Evolutionary conservation across 495 filamentous ascomycete genomes (phyloP).

Genomic region (Aspergillus campestris): DNA sequence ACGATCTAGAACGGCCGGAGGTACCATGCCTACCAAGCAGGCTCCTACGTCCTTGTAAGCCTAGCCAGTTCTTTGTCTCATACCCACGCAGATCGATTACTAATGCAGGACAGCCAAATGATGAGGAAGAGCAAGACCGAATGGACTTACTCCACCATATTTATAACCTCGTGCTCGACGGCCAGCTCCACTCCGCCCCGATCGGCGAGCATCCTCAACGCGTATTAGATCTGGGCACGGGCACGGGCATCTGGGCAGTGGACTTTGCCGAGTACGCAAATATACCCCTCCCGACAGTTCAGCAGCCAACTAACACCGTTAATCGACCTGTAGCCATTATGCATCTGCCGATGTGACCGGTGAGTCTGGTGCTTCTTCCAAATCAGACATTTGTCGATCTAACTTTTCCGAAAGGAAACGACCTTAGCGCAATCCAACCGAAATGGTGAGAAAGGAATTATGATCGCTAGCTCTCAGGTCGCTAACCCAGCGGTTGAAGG

Average conservation of each 20-base stretch:
- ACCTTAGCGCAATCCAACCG: slow-evolving; percentile 42
- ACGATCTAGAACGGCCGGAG: slow-evolving; percentile 45
- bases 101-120: slow-evolving; percentile 6
- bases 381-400: slow-evolving; percentile 1
- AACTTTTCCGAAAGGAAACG: slow-evolving; percentile 23
- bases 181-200: slow-evolving; percentile 32
- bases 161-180: slow-evolving; percentile 29
- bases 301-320: not conserved
- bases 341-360: slow-evolving; percentile 28
- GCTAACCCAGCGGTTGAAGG: slow-evolving; percentile 24
- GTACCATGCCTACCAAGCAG: slow-evolving; percentile 52
- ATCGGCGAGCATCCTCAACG: slow-evolving; percentile 22
- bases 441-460: slow-evolving; percentile 7
- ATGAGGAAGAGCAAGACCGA: slow-evolving; percentile 49
- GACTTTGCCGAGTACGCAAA: slow-evolving; percentile 30
- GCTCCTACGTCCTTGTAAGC: slow-evolving; percentile 40
- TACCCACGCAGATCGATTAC: not conserved
- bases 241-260: slow-evolving; percentile 11
- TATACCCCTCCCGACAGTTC: too few species aligned
- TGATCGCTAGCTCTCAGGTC: too few species aligned
- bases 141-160: slow-evolving; percentile 54
- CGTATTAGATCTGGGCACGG: slow-evolving; percentile 43
- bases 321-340: slow-evolving; percentile 21
- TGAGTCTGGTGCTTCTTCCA: not conserved
- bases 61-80: not conserved